A percentile compares a stretch with the other conserved stretches of the same genome.
Evolutionary conservation across 352 stramenopile species (phyloP).

Genomic region (Pythium biforme): DNA sequence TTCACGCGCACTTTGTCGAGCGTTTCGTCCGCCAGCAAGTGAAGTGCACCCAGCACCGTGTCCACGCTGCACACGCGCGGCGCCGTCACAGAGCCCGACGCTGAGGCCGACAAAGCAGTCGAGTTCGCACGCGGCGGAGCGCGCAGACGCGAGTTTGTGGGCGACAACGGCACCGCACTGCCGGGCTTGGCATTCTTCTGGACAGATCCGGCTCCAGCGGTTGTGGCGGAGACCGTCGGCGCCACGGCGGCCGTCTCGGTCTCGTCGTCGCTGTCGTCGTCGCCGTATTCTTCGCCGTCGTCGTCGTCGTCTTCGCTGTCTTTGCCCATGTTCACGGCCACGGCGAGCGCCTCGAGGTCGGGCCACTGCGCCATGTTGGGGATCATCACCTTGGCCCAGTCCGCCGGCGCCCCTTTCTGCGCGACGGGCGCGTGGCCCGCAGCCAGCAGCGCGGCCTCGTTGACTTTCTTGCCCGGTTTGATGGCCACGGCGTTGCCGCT

Average conservation of each 20-base stretch:
- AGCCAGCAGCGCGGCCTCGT: conserved; percentile 26
- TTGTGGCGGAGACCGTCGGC: neutral
- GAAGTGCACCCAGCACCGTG: conserved; percentile 47
- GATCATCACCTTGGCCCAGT: conserved; percentile 62
- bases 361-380: conserved; percentile 47
- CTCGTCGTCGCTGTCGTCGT: conserved; percentile 6
- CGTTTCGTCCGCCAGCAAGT: conserved; percentile 46
- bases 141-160: conserved; percentile 23
- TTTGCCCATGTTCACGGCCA: conserved; percentile 15
- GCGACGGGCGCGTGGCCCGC: conserved; percentile 35
- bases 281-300: conserved; percentile 40
- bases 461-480: conserved; percentile 12
- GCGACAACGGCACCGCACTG: conserved; percentile 10
- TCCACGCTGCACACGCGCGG: conserved; percentile 60
- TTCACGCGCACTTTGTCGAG: conserved; percentile 64
- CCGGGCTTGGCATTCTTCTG: neutral
- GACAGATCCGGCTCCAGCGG: neutral
- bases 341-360: conserved; percentile 36
- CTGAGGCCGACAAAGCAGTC: conserved; percentile 2
- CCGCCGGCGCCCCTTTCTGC: conserved; percentile 45
- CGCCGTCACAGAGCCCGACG: conserved; percentile 22
- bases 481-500: conserved; percentile 10
- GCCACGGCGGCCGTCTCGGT: neutral
- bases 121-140: conserved; percentile 10
- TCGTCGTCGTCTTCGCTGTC: conserved; percentile 28